Conservation (phyloP, 768 basidiomycete species). For the Gymnopilus junonius region DNA sequence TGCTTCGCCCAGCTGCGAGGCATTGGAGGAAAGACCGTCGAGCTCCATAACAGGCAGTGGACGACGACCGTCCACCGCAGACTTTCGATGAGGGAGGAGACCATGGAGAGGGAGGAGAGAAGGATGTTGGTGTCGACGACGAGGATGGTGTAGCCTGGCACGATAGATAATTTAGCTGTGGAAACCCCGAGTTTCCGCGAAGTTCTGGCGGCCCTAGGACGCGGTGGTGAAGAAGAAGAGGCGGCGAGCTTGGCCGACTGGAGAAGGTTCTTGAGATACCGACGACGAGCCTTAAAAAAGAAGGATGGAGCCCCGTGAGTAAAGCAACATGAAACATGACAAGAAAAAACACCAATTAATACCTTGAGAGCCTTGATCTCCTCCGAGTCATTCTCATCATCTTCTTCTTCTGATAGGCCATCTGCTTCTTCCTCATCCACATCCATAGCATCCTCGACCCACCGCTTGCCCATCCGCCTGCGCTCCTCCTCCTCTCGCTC, state of each 20-base stretch:
- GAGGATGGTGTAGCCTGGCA: constrained; percentile 88
- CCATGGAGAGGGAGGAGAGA: constrained; percentile 76
- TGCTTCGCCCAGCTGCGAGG: constrained; percentile 69
- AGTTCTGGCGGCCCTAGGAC: constrained; percentile 32
- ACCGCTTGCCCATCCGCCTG: constrained; percentile 61
- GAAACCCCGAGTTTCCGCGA: constrained; percentile 30
- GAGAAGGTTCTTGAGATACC: constrained; percentile 74
- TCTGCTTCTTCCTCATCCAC: constrained; percentile 61
- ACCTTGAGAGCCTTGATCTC: constrained; percentile 87
- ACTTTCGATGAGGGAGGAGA: constrained; percentile 79
- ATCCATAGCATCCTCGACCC: constrained; percentile 75
- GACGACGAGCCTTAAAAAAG: constrained; percentile 63
- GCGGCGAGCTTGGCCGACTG: constrained; percentile 42
- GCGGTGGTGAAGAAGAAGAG: constrained; percentile 28
- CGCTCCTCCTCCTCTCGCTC: constrained; percentile 72
- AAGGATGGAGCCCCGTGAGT: constrained; percentile 14
- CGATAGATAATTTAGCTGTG: constrained; percentile 54
- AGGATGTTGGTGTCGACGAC: constrained; percentile 96
- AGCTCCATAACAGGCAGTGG: constrained; percentile 96
- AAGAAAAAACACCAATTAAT: constrained; percentile 18
- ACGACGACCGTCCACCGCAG: constrained; percentile 87
- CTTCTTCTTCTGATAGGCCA: constrained; percentile 51
- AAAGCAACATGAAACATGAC: constrained; percentile 11
- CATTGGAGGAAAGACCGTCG: constrained; percentile 79
- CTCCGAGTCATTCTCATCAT: constrained; percentile 70